phyloP scores from a whole-genome alignment of 2,329 filamentous ascomycete genomes.

The Myotisia sp. region DNA sequence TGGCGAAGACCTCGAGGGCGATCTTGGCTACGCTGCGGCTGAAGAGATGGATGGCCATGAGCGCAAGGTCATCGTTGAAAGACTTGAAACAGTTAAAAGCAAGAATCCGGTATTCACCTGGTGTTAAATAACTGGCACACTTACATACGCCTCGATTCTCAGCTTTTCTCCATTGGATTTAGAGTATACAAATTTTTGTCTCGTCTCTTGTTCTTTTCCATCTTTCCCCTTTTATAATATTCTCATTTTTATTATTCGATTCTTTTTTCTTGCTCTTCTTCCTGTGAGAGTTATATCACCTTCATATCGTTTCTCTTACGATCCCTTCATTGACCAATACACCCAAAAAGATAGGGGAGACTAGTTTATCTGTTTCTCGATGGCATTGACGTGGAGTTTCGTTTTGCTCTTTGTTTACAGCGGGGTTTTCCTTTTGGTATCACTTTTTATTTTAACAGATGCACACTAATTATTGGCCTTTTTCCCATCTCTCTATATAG shows the following conservation, averaged over 20 bases:
- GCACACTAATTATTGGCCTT: too few species aligned
- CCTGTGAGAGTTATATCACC: not conserved
- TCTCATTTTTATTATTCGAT: not conserved
- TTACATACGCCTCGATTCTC: slow-evolving; percentile 1
- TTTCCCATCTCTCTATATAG: too few species aligned
- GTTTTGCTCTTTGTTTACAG: not conserved
- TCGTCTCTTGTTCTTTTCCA: slow-evolving; percentile 3
- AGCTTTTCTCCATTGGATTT: slow-evolving; percentile 6
- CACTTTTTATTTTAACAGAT: too few species aligned
- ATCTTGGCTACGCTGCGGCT: slow-evolving; percentile 85
- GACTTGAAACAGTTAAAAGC: slow-evolving; percentile 87
- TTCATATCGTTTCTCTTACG: too few species aligned
- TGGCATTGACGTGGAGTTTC: not conserved
- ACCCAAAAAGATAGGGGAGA: not conserved
- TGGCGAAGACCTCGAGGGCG: slow-evolving; percentile 72
- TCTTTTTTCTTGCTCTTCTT: not conserved
- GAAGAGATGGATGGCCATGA: slow-evolving; percentile 85
- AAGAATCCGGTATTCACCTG: slow-evolving; percentile 94
- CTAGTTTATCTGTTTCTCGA: not conserved
- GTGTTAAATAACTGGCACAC: slow-evolving; percentile 68
- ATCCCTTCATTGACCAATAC: too few species aligned
- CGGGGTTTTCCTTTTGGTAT: too few species aligned
- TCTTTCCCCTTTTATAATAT: not conserved
- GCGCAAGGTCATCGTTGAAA: slow-evolving; percentile 90
- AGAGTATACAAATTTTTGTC: not conserved